These are phyloP conservation scores for Nematocida ausubeli DNA, from an alignment of 371 early-diverging fungal genomes.

Conservation along the genomic window DNA sequence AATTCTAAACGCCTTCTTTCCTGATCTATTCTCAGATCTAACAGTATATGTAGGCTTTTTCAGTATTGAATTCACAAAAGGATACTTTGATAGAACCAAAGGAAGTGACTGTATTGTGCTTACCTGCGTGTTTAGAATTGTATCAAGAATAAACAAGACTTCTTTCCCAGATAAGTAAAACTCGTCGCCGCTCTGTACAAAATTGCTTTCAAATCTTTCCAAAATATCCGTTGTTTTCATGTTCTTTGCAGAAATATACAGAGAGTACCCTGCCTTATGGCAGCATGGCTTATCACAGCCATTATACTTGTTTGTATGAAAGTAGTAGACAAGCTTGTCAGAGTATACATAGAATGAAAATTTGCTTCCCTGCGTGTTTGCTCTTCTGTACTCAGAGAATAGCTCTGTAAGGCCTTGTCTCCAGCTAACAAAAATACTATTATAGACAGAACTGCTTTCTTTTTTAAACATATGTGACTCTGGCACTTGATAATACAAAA, in stretches of 20 bases:
- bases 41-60: neutral
- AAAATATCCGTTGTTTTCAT: neutral
- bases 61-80: conserved; percentile 23
- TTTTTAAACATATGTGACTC: conserved; percentile 26
- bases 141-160: conserved; percentile 49
- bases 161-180: conserved; percentile 4
- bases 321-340: conserved; percentile 10
- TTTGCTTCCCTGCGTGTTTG: neutral
- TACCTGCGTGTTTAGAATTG: conserved; percentile 28
- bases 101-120: conserved; percentile 25
- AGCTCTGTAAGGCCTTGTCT: conserved; percentile 24
- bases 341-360: conserved; percentile 41
- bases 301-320: conserved; percentile 22
- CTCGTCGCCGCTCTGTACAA: neutral
- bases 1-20: conserved; percentile 2
- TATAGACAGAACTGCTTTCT: conserved; percentile 4
- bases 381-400: conserved; percentile 35
- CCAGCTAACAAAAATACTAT: conserved; percentile 32
- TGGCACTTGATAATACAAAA: conserved; percentile 41
- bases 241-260: neutral
- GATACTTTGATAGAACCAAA: conserved; percentile 30
- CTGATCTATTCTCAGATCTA: conserved; percentile 4
- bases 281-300: conserved; percentile 24
- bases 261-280: neutral
- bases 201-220: neutral